Evolutionary conservation across 2,329 filamentous ascomycete species (phyloP), one percentile per base, ranked within the genome.

Genomic region (Trichoderma sp.): DNA sequence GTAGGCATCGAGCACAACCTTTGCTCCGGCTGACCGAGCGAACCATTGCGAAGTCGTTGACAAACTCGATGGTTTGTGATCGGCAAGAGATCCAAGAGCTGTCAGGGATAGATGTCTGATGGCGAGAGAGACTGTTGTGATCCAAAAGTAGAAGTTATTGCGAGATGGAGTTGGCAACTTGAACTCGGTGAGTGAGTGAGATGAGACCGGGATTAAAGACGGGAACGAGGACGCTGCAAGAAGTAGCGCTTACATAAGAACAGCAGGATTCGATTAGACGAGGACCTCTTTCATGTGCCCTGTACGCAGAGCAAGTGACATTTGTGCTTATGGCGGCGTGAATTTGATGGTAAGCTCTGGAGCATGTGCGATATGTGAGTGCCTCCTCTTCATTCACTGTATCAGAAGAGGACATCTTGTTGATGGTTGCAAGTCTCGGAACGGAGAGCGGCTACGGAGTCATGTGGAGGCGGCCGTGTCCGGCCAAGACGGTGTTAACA

Each of bases 21-120:
- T 55, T 62, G 41, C 59, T 62, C 7, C 59, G 59, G 34, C 48
- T 62, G 26, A 62, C 45, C 12, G 59, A 62, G 17, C 59, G 59
- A 39, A 54, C 48, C 59, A 62, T 62, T 14, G 9, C 26, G 12
- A 30, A 55, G 7, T 21, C 4, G 12, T 12, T 30, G 26, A 5
- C 10, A 15, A 7, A 19, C 48, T 17, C 19, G 7, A 19, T 45
- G 44, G 44, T 19, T 45, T 19, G 44, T 45, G 14, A 39, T 39
- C 12, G n/a, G 28, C 30, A 12, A 5, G 1, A 34, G 19, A 5
- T 6, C 21, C 15, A 12, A 28, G 30, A 7, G 12, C 24, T 10
- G 14, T 15, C 2, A 12, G 12, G 51, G 21, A 12, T 21, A 30
- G 0, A 39, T 4, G 12, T 14, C 6, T 19, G 28, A 30, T 12